Evolutionary conservation across 179 eudicot genomes (phyloP), one percentile per base, ranked within the genome.

Genomic region (Amaranthus tricolor): DNA sequence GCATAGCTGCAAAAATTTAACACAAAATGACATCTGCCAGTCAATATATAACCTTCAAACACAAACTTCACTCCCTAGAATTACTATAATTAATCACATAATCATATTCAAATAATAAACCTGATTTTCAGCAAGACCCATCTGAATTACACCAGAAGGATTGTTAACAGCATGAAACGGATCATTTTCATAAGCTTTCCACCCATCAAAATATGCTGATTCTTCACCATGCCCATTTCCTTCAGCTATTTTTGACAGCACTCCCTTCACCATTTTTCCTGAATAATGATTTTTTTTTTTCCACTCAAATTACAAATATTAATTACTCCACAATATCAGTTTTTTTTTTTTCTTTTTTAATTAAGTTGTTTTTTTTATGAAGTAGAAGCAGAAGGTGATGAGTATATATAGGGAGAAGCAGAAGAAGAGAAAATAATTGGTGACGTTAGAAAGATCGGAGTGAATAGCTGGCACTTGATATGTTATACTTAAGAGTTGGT

Each of bases 111-210:
- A 48, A 43, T 9, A 63, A 43, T 31, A 10, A 14, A 92, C 96
- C 95, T 89, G 89, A 66, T 92, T 92, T 83, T 92, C 97, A 6
- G 97, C 96, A 56, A 92, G 88, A 44, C 97, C 97, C 97, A 90
- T 92, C 74, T 92, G 97, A 77, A 92, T 92, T 79, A 92, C 96
- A 17, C 97, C 97, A 71, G 59, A 31, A 12, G 94, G 92, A 73
- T 92, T 92, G 10, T 50, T 19, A 6, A 63, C 73, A 57, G 86
- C 85, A 74, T 88, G 87, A 73, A 88, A 91, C 48, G 97, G 97
- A 82, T 91, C 83, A 70, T 77, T 86, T 53, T 91, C 92, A 68
- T 91, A 89, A 7, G 96, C 97, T 75, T 91, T 92, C 97, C 96
- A 91, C 2, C 97, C 97, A 77, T 92, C 94, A 70, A 92, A 92